phyloP scores from a whole-genome alignment of 768 basidiomycete species.

The Megacollybia marginata region DNA sequence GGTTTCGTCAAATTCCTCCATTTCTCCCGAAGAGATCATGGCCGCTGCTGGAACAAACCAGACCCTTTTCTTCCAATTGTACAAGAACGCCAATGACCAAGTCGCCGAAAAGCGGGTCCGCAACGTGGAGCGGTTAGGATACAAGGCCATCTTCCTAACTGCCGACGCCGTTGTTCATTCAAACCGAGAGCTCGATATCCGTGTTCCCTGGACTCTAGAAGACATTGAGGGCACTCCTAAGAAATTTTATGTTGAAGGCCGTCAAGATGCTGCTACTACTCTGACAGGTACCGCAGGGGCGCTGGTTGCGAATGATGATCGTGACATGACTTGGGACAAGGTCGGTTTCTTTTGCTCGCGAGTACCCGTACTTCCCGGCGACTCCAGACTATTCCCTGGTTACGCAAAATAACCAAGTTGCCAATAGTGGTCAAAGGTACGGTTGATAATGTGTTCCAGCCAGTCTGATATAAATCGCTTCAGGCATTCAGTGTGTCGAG shows the following conservation, averaged over 20 bases:
- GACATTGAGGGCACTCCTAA: constrained; percentile 41
- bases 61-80: constrained; percentile 76
- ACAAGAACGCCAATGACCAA: constrained; percentile 67
- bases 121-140: constrained; percentile 66
- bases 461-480: not conserved
- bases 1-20: constrained; percentile 73
- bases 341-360: constrained; percentile 21
- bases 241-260: constrained; percentile 14
- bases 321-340: constrained; percentile 74
- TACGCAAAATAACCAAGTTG: constrained; percentile 58
- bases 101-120: constrained; percentile 64
- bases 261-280: constrained; percentile 22
- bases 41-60: constrained; percentile 47
- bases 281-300: constrained; percentile 61
- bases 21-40: constrained; percentile 59
- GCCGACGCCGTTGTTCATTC: constrained; percentile 84
- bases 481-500: constrained; percentile 26
- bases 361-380: not conserved
- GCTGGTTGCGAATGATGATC: constrained; percentile 57
- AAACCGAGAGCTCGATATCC: constrained; percentile 72
- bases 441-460: constrained; percentile 18
- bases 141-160: constrained; percentile 86
- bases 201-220: constrained; percentile 49
- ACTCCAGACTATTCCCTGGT: constrained; percentile 66
- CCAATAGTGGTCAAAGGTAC: constrained; percentile 77